phyloP scores from a whole-genome alignment of 768 basidiomycete genomes.

The Tulasnella sp. region DNA sequence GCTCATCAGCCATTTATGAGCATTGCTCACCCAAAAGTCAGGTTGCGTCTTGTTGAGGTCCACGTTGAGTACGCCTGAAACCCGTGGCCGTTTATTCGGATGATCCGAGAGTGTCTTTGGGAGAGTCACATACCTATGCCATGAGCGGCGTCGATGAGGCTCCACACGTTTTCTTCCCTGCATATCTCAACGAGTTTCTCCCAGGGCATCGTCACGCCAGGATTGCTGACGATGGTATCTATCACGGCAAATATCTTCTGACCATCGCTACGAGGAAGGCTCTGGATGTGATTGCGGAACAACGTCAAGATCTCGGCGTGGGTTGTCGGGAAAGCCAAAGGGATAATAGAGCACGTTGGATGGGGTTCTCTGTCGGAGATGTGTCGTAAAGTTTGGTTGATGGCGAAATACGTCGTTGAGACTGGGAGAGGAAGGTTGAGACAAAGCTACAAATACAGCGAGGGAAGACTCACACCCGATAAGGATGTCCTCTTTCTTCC shows the following conservation, averaged over 20 bases:
- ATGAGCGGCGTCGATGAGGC: constrained; percentile 71
- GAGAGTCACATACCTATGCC: constrained; percentile 35
- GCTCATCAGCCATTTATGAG: constrained; percentile 74
- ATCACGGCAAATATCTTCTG: constrained; percentile 54
- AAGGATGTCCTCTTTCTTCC: constrained; percentile 55
- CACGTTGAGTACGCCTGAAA: constrained; percentile 41
- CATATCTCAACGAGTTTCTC: constrained; percentile 53
- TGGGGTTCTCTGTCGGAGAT: constrained; percentile 44
- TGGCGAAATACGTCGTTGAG: constrained; percentile 44
- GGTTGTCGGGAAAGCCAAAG: constrained; percentile 43
- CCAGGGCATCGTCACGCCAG: constrained; percentile 59
- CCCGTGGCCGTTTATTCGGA: not conserved
- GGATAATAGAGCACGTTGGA: constrained; percentile 39
- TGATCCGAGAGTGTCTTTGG: not conserved
- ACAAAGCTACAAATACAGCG: not conserved
- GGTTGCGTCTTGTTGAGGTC: constrained; percentile 43
- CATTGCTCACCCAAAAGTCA: constrained; percentile 78
- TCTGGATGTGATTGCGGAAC: constrained; percentile 33
- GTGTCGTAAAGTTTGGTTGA: constrained; percentile 40
- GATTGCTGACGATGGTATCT: constrained; percentile 51
- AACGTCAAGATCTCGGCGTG: constrained; percentile 42
- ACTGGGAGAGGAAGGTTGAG: constrained; percentile 26
- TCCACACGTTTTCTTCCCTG: constrained; percentile 47
- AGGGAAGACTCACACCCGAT: constrained; percentile 36
- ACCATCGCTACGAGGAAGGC: constrained; percentile 23